Percentiles rank a stretch among this genome's conserved stretches.
phyloP scores from a whole-genome alignment of 179 eudicot genomes.

The Sideroxylon spinosum region DNA sequence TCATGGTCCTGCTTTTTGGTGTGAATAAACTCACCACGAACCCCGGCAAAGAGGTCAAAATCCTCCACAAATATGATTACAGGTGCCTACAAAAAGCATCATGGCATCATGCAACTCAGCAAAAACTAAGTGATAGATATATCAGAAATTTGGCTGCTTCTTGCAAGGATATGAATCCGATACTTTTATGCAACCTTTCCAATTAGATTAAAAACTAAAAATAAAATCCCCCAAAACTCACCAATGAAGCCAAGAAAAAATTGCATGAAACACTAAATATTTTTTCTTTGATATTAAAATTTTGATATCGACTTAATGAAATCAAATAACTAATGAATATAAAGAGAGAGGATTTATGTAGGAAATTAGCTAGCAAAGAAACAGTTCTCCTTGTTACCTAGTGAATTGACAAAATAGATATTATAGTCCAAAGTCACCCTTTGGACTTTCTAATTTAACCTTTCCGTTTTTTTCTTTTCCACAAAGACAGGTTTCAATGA shows the following conservation, averaged over 20 bases:
- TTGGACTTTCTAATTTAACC: neutral
- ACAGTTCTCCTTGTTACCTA: neutral
- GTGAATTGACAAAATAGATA: neutral
- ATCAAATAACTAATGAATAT: neutral
- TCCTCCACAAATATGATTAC: slow-evolving; percentile 93
- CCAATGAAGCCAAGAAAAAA: neutral
- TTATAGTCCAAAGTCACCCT: neutral
- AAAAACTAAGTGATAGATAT: neutral
- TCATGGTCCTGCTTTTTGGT: slow-evolving; percentile 94
- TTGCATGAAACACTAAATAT: neutral
- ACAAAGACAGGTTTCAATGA: neutral
- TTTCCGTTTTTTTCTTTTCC: neutral
- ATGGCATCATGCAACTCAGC: slow-evolving; percentile 19
- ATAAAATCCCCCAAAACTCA: neutral
- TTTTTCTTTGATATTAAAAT: neutral
- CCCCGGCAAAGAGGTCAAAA: slow-evolving; percentile 91
- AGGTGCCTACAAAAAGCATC: slow-evolving; percentile 63
- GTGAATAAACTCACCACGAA: slow-evolving; percentile 81
- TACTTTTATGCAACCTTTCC: neutral
- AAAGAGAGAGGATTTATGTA: neutral
- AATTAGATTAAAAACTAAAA: neutral
- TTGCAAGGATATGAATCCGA: slow-evolving; percentile 7
- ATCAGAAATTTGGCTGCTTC: neutral
- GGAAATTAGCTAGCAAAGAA: neutral
- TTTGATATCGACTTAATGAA: neutral